A percentile compares a stretch with the other conserved stretches of the same genome.
Evolutionary conservation across 1,284 basidiomycete genomes (phyloP).

Genomic region (Sporisorium sorghi): DNA sequence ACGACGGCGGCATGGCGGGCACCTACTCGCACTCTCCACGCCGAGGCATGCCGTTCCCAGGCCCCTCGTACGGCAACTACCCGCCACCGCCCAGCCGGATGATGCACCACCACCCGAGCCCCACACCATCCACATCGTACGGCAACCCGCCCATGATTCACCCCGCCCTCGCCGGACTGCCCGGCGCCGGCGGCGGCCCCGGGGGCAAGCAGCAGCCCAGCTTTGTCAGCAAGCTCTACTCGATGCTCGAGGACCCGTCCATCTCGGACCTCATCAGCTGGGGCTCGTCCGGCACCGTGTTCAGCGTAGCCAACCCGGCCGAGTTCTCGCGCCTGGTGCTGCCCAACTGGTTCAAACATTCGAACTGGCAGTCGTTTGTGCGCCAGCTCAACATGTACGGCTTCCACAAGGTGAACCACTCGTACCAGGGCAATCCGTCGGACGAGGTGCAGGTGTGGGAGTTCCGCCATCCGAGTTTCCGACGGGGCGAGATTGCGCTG

Average conservation of each 20-base stretch:
- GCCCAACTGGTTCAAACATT: constrained; percentile 70
- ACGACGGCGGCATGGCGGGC: constrained; percentile 15
- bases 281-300: constrained; percentile 58
- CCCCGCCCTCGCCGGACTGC: constrained; percentile 56
- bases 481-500: constrained; percentile 81
- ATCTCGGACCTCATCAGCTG: constrained; percentile 63
- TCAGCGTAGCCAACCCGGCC: constrained; percentile 66
- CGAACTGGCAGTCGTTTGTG: constrained; percentile 86
- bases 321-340: constrained; percentile 68
- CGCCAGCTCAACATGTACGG: constrained; percentile 84
- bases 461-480: constrained; percentile 86
- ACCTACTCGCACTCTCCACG: constrained; percentile 34
- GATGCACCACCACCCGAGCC: constrained; percentile 42
- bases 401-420: constrained; percentile 73
- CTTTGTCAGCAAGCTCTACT: constrained; percentile 64
- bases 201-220: constrained; percentile 54
- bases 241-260: constrained; percentile 62
- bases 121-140: constrained; percentile 36
- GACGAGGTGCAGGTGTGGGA: constrained; percentile 86
- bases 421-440: constrained; percentile 83
- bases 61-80: constrained; percentile 28
- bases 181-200: constrained; percentile 52
- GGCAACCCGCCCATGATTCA: constrained; percentile 61
- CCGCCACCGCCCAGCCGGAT: constrained; percentile 25
- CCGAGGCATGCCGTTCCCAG: constrained; percentile 30